Conservation (phyloP, 2,329 filamentous ascomycete genomes). For the Diaporthe sp. region DNA sequence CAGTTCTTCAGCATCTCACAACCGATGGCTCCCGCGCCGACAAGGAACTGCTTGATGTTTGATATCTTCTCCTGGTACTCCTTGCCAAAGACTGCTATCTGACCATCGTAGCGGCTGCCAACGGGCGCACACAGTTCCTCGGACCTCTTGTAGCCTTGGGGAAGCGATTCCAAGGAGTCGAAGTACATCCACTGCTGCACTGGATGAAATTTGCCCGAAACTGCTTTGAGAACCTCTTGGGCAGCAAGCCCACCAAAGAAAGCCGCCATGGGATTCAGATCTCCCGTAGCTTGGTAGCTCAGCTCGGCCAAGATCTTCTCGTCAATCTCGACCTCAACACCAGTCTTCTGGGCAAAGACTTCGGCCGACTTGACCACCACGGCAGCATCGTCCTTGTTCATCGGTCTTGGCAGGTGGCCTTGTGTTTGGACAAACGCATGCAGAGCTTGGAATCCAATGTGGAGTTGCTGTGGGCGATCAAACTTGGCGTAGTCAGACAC, state of each 20-base stretch:
- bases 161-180: constrained; percentile 95
- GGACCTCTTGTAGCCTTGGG: constrained; percentile 77
- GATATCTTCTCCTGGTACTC: constrained; percentile 95
- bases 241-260: constrained; percentile 95
- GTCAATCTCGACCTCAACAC: constrained; percentile 84
- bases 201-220: constrained; percentile 98
- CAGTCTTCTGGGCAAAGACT: constrained; percentile 77
- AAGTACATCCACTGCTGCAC: constrained; percentile 97
- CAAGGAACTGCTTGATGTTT: constrained; percentile 91
- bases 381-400: constrained; percentile 85
- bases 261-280: constrained; percentile 91
- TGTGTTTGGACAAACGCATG: constrained; percentile 85
- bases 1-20: constrained; percentile 99
- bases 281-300: constrained; percentile 92
- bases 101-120: constrained; percentile 91
- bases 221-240: constrained; percentile 95
- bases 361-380: constrained; percentile 82
- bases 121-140: constrained; percentile 89
- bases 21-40: constrained; percentile 95
- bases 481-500: constrained; percentile 98
- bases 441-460: constrained; percentile 91
- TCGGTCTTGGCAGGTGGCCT: constrained; percentile 80
- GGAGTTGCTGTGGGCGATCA: constrained; percentile 90
- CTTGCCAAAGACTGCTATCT: constrained; percentile 94
- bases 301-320: constrained; percentile 94